phyloP scores from a whole-genome alignment of 306 rosid genomes.

The Cucumis cinereus region DNA sequence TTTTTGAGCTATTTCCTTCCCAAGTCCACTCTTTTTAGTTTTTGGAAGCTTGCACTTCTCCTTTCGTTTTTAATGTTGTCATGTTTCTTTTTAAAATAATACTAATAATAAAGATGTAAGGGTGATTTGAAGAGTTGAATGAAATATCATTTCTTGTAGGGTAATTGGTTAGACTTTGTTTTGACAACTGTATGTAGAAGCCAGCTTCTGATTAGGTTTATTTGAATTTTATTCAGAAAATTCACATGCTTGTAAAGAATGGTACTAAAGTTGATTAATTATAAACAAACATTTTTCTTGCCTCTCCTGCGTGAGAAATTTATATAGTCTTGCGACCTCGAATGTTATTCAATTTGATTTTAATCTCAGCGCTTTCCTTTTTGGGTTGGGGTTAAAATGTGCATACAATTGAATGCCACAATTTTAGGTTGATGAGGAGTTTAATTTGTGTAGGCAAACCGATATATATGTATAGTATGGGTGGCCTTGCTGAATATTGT shows the following conservation, averaged over 20 bases:
- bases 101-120: background rate
- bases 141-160: background rate
- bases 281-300: background rate
- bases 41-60: background rate
- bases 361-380: background rate
- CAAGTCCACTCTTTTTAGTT: background rate
- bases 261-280: background rate
- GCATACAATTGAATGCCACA: background rate
- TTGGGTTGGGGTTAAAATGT: background rate
- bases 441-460: conserved; percentile 56
- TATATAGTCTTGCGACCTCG: background rate
- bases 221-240: background rate
- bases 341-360: background rate
- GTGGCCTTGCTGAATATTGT: conserved; percentile 96
- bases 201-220: background rate
- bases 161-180: background rate
- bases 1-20: background rate
- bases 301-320: background rate
- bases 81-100: background rate
- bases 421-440: conserved; percentile 15
- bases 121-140: background rate
- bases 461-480: conserved; percentile 85
- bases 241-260: background rate
- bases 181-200: background rate
- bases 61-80: background rate